A percentile compares a stretch with the other conserved stretches of the same genome.
These are phyloP conservation scores for Trichoderma oligosporum DNA, from an alignment of 2,329 filamentous ascomycete genomes.

Conservation along the genomic window DNA sequence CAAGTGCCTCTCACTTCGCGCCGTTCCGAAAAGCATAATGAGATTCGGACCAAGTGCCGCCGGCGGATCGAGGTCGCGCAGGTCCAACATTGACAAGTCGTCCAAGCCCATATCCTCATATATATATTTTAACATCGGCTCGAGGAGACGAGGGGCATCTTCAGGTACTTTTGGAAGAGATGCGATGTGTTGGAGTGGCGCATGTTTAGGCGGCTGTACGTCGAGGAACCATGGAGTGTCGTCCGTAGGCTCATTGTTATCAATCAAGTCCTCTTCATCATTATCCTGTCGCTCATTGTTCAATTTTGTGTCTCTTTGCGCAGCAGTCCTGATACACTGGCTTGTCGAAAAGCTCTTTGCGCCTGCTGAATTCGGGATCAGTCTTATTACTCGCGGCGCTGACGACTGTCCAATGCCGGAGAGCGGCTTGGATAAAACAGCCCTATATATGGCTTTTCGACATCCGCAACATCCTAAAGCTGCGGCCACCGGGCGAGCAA, in stretches of 20 bases:
- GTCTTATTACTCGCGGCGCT: slow-evolving; percentile 23
- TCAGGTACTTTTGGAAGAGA: slow-evolving; percentile 56
- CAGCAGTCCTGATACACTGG: slow-evolving; percentile 1
- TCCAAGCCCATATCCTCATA: slow-evolving; percentile 85
- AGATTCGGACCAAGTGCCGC: slow-evolving; percentile 83
- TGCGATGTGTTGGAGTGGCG: slow-evolving; percentile 45
- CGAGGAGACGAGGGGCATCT: slow-evolving; percentile 66
- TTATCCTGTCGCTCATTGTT: background rate
- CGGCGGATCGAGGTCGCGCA: slow-evolving; percentile 79
- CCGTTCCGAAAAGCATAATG: slow-evolving; percentile 88
- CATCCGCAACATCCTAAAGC: slow-evolving; percentile 33
- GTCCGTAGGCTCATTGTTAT: slow-evolving; percentile 36
- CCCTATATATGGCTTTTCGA: slow-evolving; percentile 30
- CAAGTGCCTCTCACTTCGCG: slow-evolving; percentile 87
- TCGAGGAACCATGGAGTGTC: slow-evolving; percentile 86
- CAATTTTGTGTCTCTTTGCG: background rate
- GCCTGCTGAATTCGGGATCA: slow-evolving; percentile 22
- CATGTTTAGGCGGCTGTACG: slow-evolving; percentile 57
- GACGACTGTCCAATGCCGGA: slow-evolving; percentile 27
- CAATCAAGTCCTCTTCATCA: slow-evolving; percentile 3
- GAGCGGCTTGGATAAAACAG: slow-evolving; percentile 27
- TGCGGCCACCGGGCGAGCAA: slow-evolving; percentile 30
- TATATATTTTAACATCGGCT: slow-evolving; percentile 69
- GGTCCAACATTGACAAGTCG: slow-evolving; percentile 72
- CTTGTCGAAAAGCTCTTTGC: slow-evolving; percentile 27